A percentile compares a stretch with the other conserved stretches of the same genome.
Evolutionary conservation across 345 rosid species (phyloP).

Genomic region (Salix dunnii): DNA sequence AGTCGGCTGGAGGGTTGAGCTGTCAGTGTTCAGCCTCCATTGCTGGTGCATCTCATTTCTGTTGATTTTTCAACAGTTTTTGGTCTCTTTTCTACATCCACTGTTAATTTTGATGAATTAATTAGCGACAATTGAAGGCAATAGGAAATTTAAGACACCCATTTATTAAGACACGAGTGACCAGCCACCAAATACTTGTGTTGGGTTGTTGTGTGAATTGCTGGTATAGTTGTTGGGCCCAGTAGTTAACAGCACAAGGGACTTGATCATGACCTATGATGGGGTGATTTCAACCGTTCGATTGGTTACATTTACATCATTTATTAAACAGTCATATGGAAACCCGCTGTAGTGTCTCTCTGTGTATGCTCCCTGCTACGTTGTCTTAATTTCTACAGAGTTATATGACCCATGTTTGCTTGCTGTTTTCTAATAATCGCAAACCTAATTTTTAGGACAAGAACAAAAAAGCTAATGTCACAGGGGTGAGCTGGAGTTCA

Average conservation of each 20-base stretch:
- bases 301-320: conserved; percentile 12
- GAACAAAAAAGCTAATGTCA: too few relatives aligned
- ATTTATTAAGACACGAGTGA: conserved; percentile 19
- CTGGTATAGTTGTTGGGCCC: conserved; percentile 10
- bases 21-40: conserved; percentile 33
- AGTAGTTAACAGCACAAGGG: neutral
- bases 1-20: conserved; percentile 39
- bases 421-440: too few relatives aligned
- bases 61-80: neutral
- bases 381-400: too few relatives aligned
- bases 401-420: too few relatives aligned
- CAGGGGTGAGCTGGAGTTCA: too few relatives aligned
- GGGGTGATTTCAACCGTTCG: conserved; percentile 30
- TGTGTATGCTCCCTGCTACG: too few relatives aligned
- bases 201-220: conserved; percentile 1
- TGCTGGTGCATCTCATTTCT: conserved; percentile 16
- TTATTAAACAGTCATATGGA: neutral
- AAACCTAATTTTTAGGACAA: too few relatives aligned
- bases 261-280: conserved; percentile 13
- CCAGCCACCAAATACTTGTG: conserved; percentile 13
- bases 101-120: neutral
- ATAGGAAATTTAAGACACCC: neutral
- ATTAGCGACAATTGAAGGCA: neutral
- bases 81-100: neutral
- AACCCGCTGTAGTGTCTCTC: too few relatives aligned